Conservation (phyloP, 208 protist species). For the Trypanosoma avium region DNA sequence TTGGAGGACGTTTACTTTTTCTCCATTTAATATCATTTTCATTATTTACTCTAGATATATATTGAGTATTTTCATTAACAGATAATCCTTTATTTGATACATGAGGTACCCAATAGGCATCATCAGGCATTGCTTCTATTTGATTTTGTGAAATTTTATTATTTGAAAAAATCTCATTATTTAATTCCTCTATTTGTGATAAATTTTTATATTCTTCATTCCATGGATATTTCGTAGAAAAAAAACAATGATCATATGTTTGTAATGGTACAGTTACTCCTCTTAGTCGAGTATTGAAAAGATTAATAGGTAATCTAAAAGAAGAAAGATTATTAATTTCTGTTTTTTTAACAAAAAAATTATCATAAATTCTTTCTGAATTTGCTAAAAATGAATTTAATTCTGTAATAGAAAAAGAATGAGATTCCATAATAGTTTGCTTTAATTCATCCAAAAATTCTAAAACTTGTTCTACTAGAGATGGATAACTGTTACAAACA, state of each 20-base stretch:
- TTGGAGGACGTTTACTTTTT: constrained; percentile 18
- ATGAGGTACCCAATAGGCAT: constrained; percentile 19
- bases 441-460: constrained; percentile 39
- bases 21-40: constrained; percentile 8
- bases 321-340: constrained; percentile 2
- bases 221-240: constrained; percentile 8
- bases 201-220: constrained; percentile 1
- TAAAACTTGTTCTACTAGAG: constrained; percentile 24
- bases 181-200: background rate
- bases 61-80: background rate
- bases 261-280: constrained; percentile 26
- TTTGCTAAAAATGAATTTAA: background rate
- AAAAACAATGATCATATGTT: constrained; percentile 30
- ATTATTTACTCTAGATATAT: background rate
- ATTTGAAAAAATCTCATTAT: background rate
- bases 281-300: constrained; percentile 6
- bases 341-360: constrained; percentile 20
- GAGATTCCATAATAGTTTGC: background rate
- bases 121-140: constrained; percentile 27
- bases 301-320: constrained; percentile 8
- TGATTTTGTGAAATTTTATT: background rate
- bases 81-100: background rate
- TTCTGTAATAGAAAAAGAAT: constrained; percentile 8
- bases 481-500: constrained; percentile 40
- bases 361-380: constrained; percentile 13